These are phyloP conservation scores for Diaporthe capsici DNA, from an alignment of 2,329 filamentous ascomycete species.

Conservation along the genomic window DNA sequence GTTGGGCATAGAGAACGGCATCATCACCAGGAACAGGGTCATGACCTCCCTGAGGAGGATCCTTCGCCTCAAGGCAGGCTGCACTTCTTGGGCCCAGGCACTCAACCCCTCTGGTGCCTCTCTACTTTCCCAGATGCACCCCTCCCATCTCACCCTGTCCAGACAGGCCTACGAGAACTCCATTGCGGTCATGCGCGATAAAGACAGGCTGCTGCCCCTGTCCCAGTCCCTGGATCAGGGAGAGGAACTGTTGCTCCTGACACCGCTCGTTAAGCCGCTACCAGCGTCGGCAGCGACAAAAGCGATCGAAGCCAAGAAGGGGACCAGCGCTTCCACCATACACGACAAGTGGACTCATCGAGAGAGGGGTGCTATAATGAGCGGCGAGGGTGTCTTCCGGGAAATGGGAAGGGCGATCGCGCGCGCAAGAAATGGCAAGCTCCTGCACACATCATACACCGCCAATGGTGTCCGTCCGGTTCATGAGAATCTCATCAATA, in stretches of 20 bases:
- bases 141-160: conserved; percentile 84
- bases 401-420: conserved; percentile 92
- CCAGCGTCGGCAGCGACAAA: conserved; percentile 89
- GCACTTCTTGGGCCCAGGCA: conserved; percentile 91
- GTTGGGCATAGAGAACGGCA: conserved; percentile 89
- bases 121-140: conserved; percentile 84
- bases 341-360: conserved; percentile 72
- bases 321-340: conserved; percentile 51
- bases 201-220: conserved; percentile 85
- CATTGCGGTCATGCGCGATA: conserved; percentile 93
- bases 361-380: conserved; percentile 80
- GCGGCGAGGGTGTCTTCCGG: conserved; percentile 91
- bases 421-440: conserved; percentile 85
- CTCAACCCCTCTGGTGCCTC: conserved; percentile 87
- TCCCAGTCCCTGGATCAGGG: conserved; percentile 85
- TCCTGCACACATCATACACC: conserved; percentile 95
- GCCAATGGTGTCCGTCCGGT: conserved; percentile 92
- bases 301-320: conserved; percentile 69
- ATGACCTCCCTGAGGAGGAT: conserved; percentile 85
- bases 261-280: conserved; percentile 91
- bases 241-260: conserved; percentile 90
- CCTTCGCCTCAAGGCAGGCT: conserved; percentile 84
- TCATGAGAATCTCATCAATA: conserved; percentile 91
- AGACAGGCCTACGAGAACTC: conserved; percentile 91
- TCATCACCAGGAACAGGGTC: conserved; percentile 85